phyloP scores from a whole-genome alignment of 1,284 basidiomycete species.

The Leccinum fallax region DNA sequence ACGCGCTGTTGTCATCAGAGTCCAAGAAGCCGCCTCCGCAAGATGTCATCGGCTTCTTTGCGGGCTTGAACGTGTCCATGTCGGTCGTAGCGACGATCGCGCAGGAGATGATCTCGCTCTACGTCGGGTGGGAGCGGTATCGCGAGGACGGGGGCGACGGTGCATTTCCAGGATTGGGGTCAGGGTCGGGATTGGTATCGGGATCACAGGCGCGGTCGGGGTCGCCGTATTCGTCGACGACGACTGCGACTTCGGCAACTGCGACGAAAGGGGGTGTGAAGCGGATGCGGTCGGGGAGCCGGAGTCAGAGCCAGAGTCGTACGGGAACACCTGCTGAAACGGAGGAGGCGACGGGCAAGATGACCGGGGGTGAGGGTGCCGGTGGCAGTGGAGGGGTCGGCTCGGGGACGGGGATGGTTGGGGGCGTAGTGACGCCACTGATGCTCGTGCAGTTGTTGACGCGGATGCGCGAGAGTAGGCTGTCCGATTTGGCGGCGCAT shows the following conservation, averaged over 20 bases:
- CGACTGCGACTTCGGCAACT: background rate
- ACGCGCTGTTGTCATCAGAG: slow-evolving; percentile 11
- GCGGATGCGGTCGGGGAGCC: slow-evolving; percentile 23
- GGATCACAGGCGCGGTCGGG: slow-evolving; percentile 8
- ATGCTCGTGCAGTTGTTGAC: slow-evolving; percentile 57
- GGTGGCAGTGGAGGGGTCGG: background rate
- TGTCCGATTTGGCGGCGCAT: slow-evolving; percentile 59
- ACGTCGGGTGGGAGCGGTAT: slow-evolving; percentile 85
- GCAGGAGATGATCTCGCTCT: slow-evolving; percentile 90
- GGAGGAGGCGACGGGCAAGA: slow-evolving; percentile 15
- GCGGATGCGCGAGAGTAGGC: slow-evolving; percentile 68
- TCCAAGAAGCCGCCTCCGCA: slow-evolving; percentile 47
- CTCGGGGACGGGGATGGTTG: background rate
- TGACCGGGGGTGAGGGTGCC: slow-evolving; percentile 3
- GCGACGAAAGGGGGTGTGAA: slow-evolving; percentile 18
- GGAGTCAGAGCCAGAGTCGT: slow-evolving; percentile 29
- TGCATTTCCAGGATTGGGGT: slow-evolving; percentile 14
- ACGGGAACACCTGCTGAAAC: slow-evolving; percentile 22
- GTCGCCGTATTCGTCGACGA: slow-evolving; percentile 23
- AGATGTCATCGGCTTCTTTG: slow-evolving; percentile 82
- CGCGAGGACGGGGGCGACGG: slow-evolving; percentile 53
- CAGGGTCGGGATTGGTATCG: background rate
- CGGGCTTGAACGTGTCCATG: slow-evolving; percentile 84
- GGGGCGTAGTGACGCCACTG: slow-evolving; percentile 50
- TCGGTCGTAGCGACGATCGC: slow-evolving; percentile 83